Evolutionary conservation across 208 protist genomes (phyloP), one percentile per base, ranked within the genome.

Genomic region (Acanthamoeba polyphaga): DNA sequence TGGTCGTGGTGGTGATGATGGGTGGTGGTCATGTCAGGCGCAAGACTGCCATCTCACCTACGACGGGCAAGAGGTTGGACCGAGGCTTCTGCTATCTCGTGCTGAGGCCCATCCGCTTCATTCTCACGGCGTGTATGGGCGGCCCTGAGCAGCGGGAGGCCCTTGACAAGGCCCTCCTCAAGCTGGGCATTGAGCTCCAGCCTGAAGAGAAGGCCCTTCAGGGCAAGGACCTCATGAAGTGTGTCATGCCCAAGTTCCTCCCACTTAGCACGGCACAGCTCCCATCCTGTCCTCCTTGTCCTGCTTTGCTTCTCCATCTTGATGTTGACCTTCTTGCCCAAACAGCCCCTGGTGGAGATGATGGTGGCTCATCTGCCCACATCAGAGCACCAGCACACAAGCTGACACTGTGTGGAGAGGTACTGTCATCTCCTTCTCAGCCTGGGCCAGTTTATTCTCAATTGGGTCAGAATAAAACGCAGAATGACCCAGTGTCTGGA

Each of bases 71-170:
- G 80, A 53, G 46, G 60, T 93, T 97, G 27, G 17, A 93, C 32
- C 97, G 99, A 95, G 98, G 96, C 90, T 99, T 99, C 98, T 98
- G 97, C 96, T 97, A 99, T 97, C 99, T 99, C 96, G 98, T 99
- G 91, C 94, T 99, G 15, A 98, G 99, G 92, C 99, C 99, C 87
- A 99, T 99, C 97, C 98, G 98, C 97, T 97, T 99, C 95, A 93
- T 99, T 60, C 99, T 99, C 95, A 95, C 99, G 38, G 72, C n/a
- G 4, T 80, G 17, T 24, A 0, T 80, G 17, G 72, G 24, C 43
- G 72, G 72, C 29, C 72, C 72, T 6, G 72, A 80, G 72, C 34
- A 24, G 72, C 72, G 34, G 10, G 72, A 80, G 32, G 19, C 15
- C 32, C 72, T 80, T 17, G 34, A 51, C 38, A 13, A 46, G 32